Conservation (phyloP, 208 protist species). For the Trypanosoma platydactyli region DNA sequence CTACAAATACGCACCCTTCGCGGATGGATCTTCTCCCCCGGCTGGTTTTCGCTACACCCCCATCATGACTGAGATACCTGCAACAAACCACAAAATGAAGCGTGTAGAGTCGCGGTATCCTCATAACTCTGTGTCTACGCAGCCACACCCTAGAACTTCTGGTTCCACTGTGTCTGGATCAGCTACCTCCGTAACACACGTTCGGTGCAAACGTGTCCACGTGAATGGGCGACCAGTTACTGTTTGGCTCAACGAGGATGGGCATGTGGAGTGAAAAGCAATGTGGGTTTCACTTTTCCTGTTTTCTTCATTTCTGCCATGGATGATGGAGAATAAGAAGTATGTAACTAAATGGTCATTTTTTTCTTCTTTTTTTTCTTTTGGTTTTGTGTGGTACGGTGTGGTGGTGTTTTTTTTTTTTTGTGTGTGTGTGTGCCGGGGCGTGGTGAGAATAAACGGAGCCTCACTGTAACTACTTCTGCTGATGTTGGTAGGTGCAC, state of each 20-base stretch:
- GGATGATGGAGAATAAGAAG: conserved; percentile 10
- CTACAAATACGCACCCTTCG: not conserved
- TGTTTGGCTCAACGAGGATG: conserved; percentile 30
- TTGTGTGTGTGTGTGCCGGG: too few species aligned
- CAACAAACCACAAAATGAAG: not conserved
- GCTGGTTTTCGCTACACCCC: not conserved
- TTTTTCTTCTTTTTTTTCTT: conserved; percentile 17
- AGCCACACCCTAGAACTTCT: not conserved
- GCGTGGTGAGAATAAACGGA: too few species aligned
- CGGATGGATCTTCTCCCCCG: not conserved
- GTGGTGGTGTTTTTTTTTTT: too few species aligned
- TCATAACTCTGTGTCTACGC: not conserved
- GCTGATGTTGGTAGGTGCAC: not conserved
- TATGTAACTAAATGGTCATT: not conserved
- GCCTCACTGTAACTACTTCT: not conserved
- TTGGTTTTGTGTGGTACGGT: not conserved
- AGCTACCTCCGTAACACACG: conserved; percentile 27
- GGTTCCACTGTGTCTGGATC: not conserved
- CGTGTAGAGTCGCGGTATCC: not conserved
- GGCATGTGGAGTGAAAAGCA: conserved; percentile 7
- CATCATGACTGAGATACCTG: not conserved
- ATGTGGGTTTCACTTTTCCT: conserved; percentile 4
- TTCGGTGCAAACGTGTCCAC: conserved; percentile 28
- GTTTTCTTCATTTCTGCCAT: conserved; percentile 21
- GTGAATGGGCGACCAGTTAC: conserved; percentile 33